A percentile compares a stretch with the other conserved stretches of the same genome.
Evolutionary conservation across 2,329 filamentous ascomycete species (phyloP).

Genomic region (Dactylellina parvicollis): DNA sequence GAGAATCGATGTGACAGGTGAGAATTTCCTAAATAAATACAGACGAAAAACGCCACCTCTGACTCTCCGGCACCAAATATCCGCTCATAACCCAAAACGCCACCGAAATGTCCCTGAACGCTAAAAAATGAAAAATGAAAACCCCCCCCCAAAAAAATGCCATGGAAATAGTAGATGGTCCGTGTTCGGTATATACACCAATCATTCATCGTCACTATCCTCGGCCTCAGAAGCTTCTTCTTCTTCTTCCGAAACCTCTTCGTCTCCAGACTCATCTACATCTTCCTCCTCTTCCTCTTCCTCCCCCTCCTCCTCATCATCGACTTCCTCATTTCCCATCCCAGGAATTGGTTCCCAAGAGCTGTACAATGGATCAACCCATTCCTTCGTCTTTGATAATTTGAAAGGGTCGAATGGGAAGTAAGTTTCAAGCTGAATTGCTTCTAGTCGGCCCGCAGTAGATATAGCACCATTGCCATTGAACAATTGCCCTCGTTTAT

Average conservation of each 20-base stretch:
- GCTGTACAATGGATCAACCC: slow-evolving; percentile 86
- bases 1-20: background rate
- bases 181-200: background rate
- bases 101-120: slow-evolving; percentile 17
- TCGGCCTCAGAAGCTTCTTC: slow-evolving; percentile 58
- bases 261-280: background rate
- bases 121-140: slow-evolving; percentile 23
- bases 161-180: no score
- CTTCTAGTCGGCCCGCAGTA: slow-evolving; percentile 72
- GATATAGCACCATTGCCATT: slow-evolving; percentile 68
- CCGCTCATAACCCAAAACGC: slow-evolving; percentile 24
- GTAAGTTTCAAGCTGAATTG: slow-evolving; percentile 88
- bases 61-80: slow-evolving; percentile 2
- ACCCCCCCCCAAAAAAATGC: slow-evolving; percentile 10
- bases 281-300: slow-evolving; percentile 61
- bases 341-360: slow-evolving; percentile 80
- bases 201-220: slow-evolving; percentile 33
- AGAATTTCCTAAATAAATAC: slow-evolving; percentile 7
- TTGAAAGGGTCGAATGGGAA: slow-evolving; percentile 98
- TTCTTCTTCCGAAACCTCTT: slow-evolving; percentile 9
- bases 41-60: slow-evolving; percentile 31
- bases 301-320: slow-evolving; percentile 68
- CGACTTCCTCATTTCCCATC: slow-evolving; percentile 69
- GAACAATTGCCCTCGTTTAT: slow-evolving; percentile 83
- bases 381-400: slow-evolving; percentile 83